Base-by-base conservation (phyloP, 1,284 basidiomycete species). In the Trichosporon sp. region DNA sequence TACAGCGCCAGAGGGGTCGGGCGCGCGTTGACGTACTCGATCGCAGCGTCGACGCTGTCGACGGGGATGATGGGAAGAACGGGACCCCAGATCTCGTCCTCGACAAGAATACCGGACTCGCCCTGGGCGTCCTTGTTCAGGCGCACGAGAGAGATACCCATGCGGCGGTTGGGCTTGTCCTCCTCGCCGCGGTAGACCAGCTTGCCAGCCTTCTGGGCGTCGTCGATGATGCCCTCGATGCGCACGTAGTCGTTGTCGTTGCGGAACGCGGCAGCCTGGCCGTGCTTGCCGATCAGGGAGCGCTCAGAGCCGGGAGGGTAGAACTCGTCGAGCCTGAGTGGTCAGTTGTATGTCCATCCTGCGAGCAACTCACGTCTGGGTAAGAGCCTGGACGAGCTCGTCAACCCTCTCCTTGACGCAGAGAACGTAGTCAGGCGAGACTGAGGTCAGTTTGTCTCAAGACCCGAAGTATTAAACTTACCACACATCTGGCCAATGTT, bases 1-100 rank as follows among this genome's bases (percentile, higher is more conserved):
- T 79, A 78, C 27, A 80, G 65, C 7, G 78, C 74, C 14, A 81
- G 67, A 9, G 79, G 78, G 29, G 73, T 72, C 1, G 76, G 74
- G 60, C 76, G 64, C 29, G 69, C 72, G 71, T 89, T 90, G 63
- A 92, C 84, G 66, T 87, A 87, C 23, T 82, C 81, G 65, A 93
- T 87, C 2, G 88, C 91, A 54, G 86, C 86, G 33, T 92, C 88
- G 11, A 92, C 66, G 65, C 85, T 78, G 60, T 85, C 85, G 19
- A 94, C 87, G 0, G 89, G 85, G 0, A 95, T 82, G 59, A 96
- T 84, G 6, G 91, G 88, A 21, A 95, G 81, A 7, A 90, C 75
- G 0, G 89, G 88, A 0, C 87, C 89, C 73, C 90, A 89, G 13
- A 87, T 79, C 74, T 89, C 88, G 58, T 93, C 88, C 77, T 86